Evolutionary conservation across 176 grass and related monocot species (phyloP), one percentile per base, ranked within the genome.

Genomic region (Oryza glaberrima): DNA sequence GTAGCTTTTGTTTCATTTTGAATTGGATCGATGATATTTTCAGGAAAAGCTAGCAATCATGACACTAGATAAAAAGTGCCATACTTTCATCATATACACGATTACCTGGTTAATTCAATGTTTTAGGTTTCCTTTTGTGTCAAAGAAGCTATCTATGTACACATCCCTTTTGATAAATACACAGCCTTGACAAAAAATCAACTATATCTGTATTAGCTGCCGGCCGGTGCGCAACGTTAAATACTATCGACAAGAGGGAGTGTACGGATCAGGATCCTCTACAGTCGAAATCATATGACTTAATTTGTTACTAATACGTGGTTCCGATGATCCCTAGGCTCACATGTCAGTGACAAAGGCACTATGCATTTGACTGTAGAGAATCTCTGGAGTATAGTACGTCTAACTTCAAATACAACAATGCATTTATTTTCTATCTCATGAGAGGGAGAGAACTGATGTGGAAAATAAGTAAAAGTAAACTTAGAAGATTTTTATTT

Each of bases 51-150:
- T 22, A 75, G 65, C 34, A 84, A 91, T 91, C 85, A 91, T 91
- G 70, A 34, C 34, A 91, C 32, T 76, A 80, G 81, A 91, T 91
- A 87, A 84, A 87, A 91, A 84, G 85, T 70, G 69, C 2, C 69
- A 76, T 34, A 84, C 76, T 84, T 87, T 84, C 85, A 91, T 90
- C 84, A 70, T 86, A 69, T 76, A 91, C 34, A 87, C 75, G 76
- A 84, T 87, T 76, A 80, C 70, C 41, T 76, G 23, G 79, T 76
- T 71, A 80, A 70, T 84, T 80, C 81, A 84, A 80, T 75, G 49
- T 83, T 45, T 34, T 35, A 14, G 79, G 25, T 47, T 83, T 70
- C 70, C 89, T 91, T 91, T 87, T 84, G 81, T 87, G 81, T n/a
- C 81, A 91, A 91, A 85, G 85, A 91, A 91, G 85, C 67, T 78